Evolutionary conservation across 2,329 filamentous ascomycete species (phyloP), one percentile per base, ranked within the genome.

Genomic region (Phialophora verrucosa): DNA sequence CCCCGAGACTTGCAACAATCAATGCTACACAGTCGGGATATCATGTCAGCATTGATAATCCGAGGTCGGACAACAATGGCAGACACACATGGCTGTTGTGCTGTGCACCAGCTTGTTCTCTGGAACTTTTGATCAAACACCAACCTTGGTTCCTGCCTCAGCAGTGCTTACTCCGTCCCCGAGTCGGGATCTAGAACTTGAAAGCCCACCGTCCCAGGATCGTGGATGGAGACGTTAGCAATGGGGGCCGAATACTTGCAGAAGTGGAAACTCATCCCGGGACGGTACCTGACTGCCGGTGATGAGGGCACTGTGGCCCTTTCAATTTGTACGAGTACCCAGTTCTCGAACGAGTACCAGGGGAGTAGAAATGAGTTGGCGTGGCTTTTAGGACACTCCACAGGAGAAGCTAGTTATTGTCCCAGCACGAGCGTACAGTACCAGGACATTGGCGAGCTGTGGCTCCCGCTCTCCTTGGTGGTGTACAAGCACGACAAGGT

Each of bases 281-380:
- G 42, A 54, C 59, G 59, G 59, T 61, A 61, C 59, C 59, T 61
- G 59, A 35, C 23, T 53, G 59, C 29, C 53, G 53, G 53, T n/a
- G 27, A 12, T 27, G 49, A 53, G 49, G 27, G 38, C 38, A n/a
- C 5, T 10, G 38, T 20, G 38, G 38, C 38, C 38, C 38, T 44
- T 7, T n/a, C 17, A 27, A 29, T 20, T 27, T 51, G 49, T 23
- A n/a, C n/a, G n/a, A n/a, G n/a, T n/a, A 27, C 23, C 7, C 7
- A 31, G 31, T 27, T 8, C 44, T n/a, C 42, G 29, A 6, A 47
- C 20, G 17, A 14, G 50, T 25, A 14, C 23, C 20, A 53, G 3
- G 31, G 29, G 53, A 55, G 27, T 8, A 44, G 38, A 44, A 3
- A 44, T n/a, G 38, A 17, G 17, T 44, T 5, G 5, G 17, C 1